Conservation (phyloP, 192 early-diverging fungal genomes). For the Podila epicladia region DNA sequence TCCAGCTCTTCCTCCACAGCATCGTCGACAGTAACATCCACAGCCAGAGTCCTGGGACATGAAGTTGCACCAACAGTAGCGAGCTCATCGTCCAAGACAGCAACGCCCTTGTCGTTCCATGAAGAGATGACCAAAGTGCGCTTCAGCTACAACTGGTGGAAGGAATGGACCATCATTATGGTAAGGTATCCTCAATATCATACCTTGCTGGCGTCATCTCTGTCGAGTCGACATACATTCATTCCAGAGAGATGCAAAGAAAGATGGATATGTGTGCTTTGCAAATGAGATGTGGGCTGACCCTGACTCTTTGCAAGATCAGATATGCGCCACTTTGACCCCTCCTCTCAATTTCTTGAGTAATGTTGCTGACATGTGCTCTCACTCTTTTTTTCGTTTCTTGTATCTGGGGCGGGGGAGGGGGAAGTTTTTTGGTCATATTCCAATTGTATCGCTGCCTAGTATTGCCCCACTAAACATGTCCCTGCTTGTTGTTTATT, state of each 20-base stretch:
- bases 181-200: slow-evolving; percentile 9
- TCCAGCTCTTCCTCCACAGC: neutral
- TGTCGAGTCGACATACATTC: too few species aligned
- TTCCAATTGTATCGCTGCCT: neutral
- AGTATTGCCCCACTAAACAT: neutral
- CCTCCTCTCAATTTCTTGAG: neutral
- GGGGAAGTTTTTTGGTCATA: neutral
- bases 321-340: too few species aligned
- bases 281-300: too few species aligned
- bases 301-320: too few species aligned
- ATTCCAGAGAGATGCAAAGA: too few species aligned
- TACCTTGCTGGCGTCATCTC: neutral
- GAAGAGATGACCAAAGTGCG: slow-evolving; percentile 48
- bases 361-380: neutral
- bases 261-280: too few species aligned
- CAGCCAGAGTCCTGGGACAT: slow-evolving; percentile 15
- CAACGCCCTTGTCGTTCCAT: slow-evolving; percentile 27
- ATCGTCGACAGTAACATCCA: neutral
- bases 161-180: slow-evolving; percentile 47
- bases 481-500: neutral
- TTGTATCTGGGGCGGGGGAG: too few species aligned
- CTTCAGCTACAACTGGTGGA: slow-evolving; percentile 49
- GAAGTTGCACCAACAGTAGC: neutral
- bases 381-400: neutral
- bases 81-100: neutral